phyloP scores from a whole-genome alignment of 2,329 filamentous ascomycete genomes.

The Berkeleyomyces basicola region DNA sequence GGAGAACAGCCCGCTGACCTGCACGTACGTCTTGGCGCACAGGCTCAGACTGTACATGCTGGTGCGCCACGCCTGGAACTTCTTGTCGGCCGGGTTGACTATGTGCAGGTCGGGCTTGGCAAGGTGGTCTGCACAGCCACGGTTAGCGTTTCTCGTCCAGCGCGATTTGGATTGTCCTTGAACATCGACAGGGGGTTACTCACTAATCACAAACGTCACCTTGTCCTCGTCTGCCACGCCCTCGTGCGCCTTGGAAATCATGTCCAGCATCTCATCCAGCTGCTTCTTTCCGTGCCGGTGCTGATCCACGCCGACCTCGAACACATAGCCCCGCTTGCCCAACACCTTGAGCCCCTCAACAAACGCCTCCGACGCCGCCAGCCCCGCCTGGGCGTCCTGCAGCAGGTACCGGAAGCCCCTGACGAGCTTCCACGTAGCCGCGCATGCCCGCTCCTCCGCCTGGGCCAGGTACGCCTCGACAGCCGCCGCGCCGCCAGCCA shows the following conservation, averaged over 20 bases:
- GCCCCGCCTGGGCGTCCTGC: conserved; percentile 55
- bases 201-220: conserved; percentile 54
- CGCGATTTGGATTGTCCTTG: background rate
- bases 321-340: conserved; percentile 46
- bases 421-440: conserved; percentile 45
- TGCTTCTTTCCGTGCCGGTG: conserved; percentile 59
- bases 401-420: conserved; percentile 71
- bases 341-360: conserved; percentile 49
- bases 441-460: conserved; percentile 45
- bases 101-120: conserved; percentile 70
- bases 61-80: conserved; percentile 52
- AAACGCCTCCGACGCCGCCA: conserved; percentile 46
- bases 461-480: conserved; percentile 48
- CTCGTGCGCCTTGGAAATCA: conserved; percentile 51
- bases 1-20: conserved; percentile 73
- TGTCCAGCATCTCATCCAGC: conserved; percentile 51
- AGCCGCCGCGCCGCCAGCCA: conserved; percentile 44
- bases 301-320: conserved; percentile 75
- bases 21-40: conserved; percentile 60
- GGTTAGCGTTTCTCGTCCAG: background rate
- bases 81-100: conserved; percentile 38
- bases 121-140: conserved; percentile 51
- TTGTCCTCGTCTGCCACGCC: conserved; percentile 41
- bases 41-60: conserved; percentile 51
- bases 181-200: background rate